phyloP scores from a whole-genome alignment of 495 filamentous ascomycete species.

The Penicillium mononematosum region DNA sequence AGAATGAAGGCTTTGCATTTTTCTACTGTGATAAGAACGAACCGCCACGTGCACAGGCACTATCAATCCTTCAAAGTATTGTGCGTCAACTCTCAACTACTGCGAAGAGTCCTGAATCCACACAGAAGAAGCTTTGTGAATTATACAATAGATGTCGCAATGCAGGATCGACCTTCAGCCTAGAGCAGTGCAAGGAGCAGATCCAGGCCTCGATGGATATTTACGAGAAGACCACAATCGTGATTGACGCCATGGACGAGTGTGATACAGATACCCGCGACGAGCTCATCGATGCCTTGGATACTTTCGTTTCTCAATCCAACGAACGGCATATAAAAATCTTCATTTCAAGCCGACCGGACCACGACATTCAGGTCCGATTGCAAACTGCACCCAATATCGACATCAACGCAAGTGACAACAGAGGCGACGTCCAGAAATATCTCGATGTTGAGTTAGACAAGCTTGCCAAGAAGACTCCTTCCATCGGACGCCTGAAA shows the following conservation, averaged over 20 bases:
- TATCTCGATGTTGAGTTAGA: constrained; percentile 29
- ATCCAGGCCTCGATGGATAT: constrained; percentile 18
- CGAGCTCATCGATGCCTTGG: constrained; percentile 33
- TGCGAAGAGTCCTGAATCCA: constrained; percentile 3
- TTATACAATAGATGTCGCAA: constrained; percentile 12
- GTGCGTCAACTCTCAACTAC: constrained; percentile 38
- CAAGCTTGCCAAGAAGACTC: constrained; percentile 10
- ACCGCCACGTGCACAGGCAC: constrained; percentile 26
- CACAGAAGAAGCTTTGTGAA: constrained; percentile 17
- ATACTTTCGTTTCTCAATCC: constrained; percentile 26
- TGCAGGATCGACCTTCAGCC: constrained; percentile 20
- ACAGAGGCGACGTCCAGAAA: constrained; percentile 31
- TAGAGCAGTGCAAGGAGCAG: constrained; percentile 25
- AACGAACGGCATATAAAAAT: constrained; percentile 33
- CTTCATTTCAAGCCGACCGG: constrained; percentile 48
- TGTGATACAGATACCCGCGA: constrained; percentile 31
- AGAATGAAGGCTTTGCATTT: constrained; percentile 36
- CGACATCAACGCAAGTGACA: constrained; percentile 33
- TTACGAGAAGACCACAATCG: constrained; percentile 27
- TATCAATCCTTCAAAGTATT: constrained; percentile 36
- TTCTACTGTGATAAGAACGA: constrained; percentile 44
- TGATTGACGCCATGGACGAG: constrained; percentile 52
- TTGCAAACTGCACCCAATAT: constrained; percentile 30
- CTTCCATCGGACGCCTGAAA: no score
- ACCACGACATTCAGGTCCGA: constrained; percentile 29